These are phyloP conservation scores for Triticum urartu DNA, from an alignment of 176 grass and related monocot genomes.

Conservation along the genomic window DNA sequence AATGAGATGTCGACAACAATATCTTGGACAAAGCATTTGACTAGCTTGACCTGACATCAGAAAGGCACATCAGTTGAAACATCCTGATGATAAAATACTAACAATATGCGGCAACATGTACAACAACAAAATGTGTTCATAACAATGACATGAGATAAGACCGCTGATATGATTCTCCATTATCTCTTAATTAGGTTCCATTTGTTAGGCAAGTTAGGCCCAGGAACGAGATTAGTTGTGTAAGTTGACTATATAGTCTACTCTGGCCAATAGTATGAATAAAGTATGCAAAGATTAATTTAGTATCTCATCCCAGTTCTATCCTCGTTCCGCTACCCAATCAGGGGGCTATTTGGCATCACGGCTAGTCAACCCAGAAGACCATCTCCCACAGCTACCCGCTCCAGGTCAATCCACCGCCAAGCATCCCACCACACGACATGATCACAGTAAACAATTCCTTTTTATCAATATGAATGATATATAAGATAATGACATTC, in stretches of 20 bases:
- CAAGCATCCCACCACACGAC: not conserved
- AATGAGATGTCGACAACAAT: slow-evolving; percentile 90
- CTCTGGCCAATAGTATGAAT: not conserved
- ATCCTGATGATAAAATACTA: not conserved
- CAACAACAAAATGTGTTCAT: not conserved
- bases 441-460: not conserved
- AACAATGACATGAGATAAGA: not conserved
- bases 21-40: slow-evolving; percentile 90
- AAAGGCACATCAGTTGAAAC: slow-evolving; percentile 24
- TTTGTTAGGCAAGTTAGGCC: not conserved
- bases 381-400: not conserved
- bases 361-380: not conserved
- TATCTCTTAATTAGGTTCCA: not conserved
- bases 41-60: slow-evolving; percentile 76
- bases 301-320: slow-evolving; percentile 3
- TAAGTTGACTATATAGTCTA: not conserved
- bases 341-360: not conserved
- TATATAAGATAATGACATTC: slow-evolving; percentile 1
- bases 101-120: slow-evolving; percentile 14
- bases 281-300: not conserved
- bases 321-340: not conserved
- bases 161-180: not conserved
- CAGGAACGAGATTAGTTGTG: not conserved
- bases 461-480: not conserved
- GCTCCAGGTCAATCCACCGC: not conserved